Evolutionary conservation across 23 red algal species (phyloP).

Genomic region (Cyanidioschyzon merolae): DNA sequence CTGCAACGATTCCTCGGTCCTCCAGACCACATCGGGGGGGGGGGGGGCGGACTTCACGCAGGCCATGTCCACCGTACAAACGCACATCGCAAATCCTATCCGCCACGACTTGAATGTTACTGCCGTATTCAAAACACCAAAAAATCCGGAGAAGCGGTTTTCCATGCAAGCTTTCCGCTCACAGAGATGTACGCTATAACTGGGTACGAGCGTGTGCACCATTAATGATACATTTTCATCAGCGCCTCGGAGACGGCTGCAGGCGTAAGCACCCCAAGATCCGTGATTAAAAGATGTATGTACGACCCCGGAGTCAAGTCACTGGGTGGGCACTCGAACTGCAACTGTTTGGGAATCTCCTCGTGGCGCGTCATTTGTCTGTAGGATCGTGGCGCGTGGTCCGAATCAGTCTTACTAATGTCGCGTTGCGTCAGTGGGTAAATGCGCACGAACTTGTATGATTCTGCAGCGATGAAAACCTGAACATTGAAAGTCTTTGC

Average conservation of each 20-base stretch:
- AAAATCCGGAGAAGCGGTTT: too few relatives aligned
- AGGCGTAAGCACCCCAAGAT: constrained; percentile 32
- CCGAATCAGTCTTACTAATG: background rate
- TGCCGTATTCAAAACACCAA: too few relatives aligned
- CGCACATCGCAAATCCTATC: too few relatives aligned
- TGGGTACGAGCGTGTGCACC: too few relatives aligned
- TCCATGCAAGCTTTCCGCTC: too few relatives aligned
- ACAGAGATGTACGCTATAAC: too few relatives aligned
- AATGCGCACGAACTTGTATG: constrained; percentile 33
- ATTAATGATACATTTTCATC: constrained; percentile 26
- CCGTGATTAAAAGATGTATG: constrained; percentile 31
- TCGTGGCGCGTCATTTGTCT: background rate
- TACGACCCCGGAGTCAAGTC: constrained; percentile 23
- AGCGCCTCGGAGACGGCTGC: constrained; percentile 35
- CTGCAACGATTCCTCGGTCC: too few relatives aligned
- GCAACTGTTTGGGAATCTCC: background rate
- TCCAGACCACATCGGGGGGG: too few relatives aligned
- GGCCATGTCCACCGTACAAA: too few relatives aligned
- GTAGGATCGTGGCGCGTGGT: background rate
- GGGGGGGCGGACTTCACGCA: too few relatives aligned
- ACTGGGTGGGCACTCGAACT: constrained; percentile 25
- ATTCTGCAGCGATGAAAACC: constrained; percentile 30
- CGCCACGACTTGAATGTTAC: too few relatives aligned
- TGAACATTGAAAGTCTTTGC: constrained; percentile 23
- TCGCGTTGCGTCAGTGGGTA: constrained; percentile 34